These are phyloP conservation scores for Exophiala dermatitidis DNA, from an alignment of 2,329 filamentous ascomycete species.

Conservation along the genomic window DNA sequence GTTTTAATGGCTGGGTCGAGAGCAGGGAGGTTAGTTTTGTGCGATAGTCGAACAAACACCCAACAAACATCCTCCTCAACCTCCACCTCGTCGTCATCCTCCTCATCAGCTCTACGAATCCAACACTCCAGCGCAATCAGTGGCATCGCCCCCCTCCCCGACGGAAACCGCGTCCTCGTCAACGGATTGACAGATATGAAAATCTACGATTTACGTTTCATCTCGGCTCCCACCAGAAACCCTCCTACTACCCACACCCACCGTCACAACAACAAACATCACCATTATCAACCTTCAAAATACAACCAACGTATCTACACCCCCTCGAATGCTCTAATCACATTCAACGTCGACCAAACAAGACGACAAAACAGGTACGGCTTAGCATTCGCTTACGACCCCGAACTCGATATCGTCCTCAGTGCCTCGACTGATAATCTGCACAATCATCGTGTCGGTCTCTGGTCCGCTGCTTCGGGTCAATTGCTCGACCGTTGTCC, in stretches of 20 bases:
- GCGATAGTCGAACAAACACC: conserved; percentile 11
- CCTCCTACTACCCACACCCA: background rate
- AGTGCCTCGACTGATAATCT: conserved; percentile 13
- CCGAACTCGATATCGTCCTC: conserved; percentile 19
- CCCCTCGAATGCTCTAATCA: conserved; percentile 1
- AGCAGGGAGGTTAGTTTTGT: conserved; percentile 14
- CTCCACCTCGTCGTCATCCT: background rate
- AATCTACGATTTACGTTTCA: conserved; percentile 24
- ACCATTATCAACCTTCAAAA: background rate
- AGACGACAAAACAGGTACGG: conserved; percentile 13
- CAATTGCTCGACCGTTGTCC: conserved; percentile 11
- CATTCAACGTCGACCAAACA: conserved; percentile 10
- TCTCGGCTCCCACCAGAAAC: background rate
- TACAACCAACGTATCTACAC: background rate
- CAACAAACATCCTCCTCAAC: background rate
- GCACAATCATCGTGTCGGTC: conserved; percentile 10
- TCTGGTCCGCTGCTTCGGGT: conserved; percentile 19
- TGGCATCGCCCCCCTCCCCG: conserved; percentile 6
- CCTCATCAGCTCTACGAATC: conserved; percentile 7
- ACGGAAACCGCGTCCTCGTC: conserved; percentile 14
- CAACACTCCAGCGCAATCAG: conserved; percentile 20
- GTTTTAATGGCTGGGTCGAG: conserved; percentile 22
- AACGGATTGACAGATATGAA: conserved; percentile 14
- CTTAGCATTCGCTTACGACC: conserved; percentile 21
- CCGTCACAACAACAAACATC: background rate